A percentile compares a stretch with the other conserved stretches of the same genome.
Evolutionary conservation across 768 basidiomycete genomes (phyloP).

Genomic region (Termitomyces sp.): DNA sequence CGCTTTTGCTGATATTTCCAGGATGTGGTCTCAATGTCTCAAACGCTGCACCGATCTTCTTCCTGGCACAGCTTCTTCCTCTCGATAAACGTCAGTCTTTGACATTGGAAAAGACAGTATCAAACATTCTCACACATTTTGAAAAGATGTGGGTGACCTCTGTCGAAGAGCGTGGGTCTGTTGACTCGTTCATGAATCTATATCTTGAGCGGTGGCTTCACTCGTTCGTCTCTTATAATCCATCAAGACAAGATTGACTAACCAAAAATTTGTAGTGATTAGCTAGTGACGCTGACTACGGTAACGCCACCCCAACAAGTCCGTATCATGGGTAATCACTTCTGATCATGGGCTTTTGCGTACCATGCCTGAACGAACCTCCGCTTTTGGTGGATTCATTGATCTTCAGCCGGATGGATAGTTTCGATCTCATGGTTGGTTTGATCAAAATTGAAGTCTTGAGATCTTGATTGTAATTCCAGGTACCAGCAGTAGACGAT

Average conservation of each 20-base stretch:
- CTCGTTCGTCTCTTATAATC: conserved; percentile 54
- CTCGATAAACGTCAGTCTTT: conserved; percentile 28
- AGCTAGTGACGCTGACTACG: conserved; percentile 78
- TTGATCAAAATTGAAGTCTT: conserved; percentile 61
- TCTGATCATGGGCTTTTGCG: conserved; percentile 82
- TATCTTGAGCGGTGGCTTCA: conserved; percentile 89
- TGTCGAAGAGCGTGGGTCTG: conserved; percentile 57
- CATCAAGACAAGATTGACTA: neutral
- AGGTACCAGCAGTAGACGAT: too few relatives aligned
- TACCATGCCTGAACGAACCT: conserved; percentile 56
- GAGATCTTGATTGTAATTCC: neutral
- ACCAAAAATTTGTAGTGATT: conserved; percentile 47
- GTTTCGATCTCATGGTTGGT: conserved; percentile 91
- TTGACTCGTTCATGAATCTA: conserved; percentile 72
- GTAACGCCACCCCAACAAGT: conserved; percentile 62
- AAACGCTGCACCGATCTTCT: conserved; percentile 77
- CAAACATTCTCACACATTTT: conserved; percentile 70
- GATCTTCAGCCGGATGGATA: conserved; percentile 97
- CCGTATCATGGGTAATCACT: conserved; percentile 82
- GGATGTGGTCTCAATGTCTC: conserved; percentile 88
- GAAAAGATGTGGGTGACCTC: conserved; percentile 77
- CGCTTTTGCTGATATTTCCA: conserved; percentile 21
- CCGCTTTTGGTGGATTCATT: conserved; percentile 47
- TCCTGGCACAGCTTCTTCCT: conserved; percentile 64
- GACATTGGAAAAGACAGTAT: conserved; percentile 69